phyloP scores from a whole-genome alignment of 768 basidiomycete species.

The Macrolepiota dolichaula region DNA sequence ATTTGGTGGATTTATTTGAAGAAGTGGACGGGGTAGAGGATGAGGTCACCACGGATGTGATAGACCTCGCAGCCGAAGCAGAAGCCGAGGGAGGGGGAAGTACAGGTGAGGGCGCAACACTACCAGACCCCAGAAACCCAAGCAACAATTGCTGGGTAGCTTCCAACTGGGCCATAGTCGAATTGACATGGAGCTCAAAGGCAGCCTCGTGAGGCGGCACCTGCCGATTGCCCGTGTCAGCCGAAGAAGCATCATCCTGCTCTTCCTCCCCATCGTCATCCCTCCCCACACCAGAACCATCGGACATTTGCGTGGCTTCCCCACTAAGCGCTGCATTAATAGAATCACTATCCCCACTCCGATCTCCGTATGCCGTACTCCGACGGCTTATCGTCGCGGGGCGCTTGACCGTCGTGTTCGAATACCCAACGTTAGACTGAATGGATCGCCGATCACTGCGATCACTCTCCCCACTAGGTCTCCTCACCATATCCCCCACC shows the following conservation, averaged over 20 bases:
- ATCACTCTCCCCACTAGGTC: conserved; percentile 49
- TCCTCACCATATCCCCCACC: conserved; percentile 17
- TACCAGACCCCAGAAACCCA: conserved; percentile 30
- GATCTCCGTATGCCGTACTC: background rate
- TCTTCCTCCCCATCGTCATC: conserved; percentile 32
- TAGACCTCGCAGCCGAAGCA: background rate
- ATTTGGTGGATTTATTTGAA: background rate
- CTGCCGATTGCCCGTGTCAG: conserved; percentile 30
- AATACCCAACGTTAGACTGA: conserved; percentile 4
- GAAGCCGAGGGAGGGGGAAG: conserved; percentile 19
- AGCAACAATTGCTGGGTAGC: conserved; percentile 64
- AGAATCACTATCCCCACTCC: conserved; percentile 1
- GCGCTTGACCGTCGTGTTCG: conserved; percentile 23
- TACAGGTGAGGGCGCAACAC: background rate
- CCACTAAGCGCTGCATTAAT: background rate
- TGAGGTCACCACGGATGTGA: background rate
- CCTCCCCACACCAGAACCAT: conserved; percentile 22
- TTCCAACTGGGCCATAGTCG: conserved; percentile 74
- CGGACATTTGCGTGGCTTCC: background rate
- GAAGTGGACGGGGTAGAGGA: conserved; percentile 10
- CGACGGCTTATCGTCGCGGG: background rate
- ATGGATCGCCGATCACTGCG: background rate
- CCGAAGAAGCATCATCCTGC: conserved; percentile 37
- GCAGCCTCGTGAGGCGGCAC: conserved; percentile 54
- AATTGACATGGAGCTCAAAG: conserved; percentile 69